Evolutionary conservation across 2,329 filamentous ascomycete species (phyloP).

Genomic region (Colletotrichum sp.): DNA sequence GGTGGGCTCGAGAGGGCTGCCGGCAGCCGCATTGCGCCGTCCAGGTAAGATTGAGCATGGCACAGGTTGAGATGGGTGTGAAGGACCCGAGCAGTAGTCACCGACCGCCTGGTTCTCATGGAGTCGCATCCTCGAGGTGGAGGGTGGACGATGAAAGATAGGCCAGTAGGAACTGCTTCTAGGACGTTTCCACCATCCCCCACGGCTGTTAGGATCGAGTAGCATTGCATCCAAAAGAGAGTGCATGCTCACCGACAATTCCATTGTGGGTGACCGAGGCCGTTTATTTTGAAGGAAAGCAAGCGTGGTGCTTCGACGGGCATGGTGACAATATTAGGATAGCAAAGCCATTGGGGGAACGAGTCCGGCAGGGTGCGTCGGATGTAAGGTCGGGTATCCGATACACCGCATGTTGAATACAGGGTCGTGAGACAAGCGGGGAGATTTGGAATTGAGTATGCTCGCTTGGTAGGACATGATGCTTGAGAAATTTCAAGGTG

Average conservation of each 20-base stretch:
- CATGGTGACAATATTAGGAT: background rate
- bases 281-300: background rate
- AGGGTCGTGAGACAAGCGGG: background rate
- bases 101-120: background rate
- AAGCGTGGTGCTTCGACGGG: background rate
- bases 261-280: background rate
- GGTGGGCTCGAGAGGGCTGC: background rate
- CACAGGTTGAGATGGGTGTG: background rate
- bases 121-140: background rate
- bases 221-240: background rate
- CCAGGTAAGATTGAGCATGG: background rate
- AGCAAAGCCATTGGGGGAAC: background rate
- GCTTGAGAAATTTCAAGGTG: background rate
- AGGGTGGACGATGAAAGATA: background rate
- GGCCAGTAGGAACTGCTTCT: background rate
- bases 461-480: background rate
- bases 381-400: background rate
- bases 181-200: background rate
- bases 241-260: conserved; percentile 10
- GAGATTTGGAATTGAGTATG: background rate
- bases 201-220: background rate
- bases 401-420: background rate
- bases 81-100: background rate
- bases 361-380: background rate
- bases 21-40: background rate